phyloP scores from a whole-genome alignment of 2,329 filamentous ascomycete species.

The Gaeumannomyces sp. region DNA sequence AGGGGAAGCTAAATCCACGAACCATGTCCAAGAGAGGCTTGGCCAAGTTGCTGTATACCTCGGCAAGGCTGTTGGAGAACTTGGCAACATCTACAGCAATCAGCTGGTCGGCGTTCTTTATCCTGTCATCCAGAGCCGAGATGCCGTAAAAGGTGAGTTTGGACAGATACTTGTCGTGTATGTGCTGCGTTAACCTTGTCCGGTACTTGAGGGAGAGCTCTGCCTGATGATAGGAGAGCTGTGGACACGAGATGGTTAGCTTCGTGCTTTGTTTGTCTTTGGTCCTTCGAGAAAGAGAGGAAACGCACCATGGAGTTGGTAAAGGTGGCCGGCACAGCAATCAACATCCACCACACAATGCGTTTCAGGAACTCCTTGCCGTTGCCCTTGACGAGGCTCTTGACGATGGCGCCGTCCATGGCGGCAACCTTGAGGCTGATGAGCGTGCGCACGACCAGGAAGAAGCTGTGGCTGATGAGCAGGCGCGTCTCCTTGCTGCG shows the following conservation, averaged over 20 bases:
- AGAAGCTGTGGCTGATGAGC: conserved; percentile 85
- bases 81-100: conserved; percentile 95
- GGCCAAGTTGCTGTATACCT: conserved; percentile 92
- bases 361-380: conserved; percentile 84
- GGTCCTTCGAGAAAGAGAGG: neutral
- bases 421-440: conserved; percentile 95
- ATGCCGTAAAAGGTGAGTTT: conserved; percentile 97
- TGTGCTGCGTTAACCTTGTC: conserved; percentile 84
- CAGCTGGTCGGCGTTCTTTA: conserved; percentile 97
- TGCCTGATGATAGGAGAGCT: conserved; percentile 96
- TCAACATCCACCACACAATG: conserved; percentile 97
- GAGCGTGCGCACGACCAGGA: conserved; percentile 81
- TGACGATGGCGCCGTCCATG: conserved; percentile 89
- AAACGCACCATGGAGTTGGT: conserved; percentile 90
- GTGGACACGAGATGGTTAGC: conserved; percentile 8
- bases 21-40: conserved; percentile 94
- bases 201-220: conserved; percentile 90
- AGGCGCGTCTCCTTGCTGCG: conserved; percentile 81
- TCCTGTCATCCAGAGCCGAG: conserved; percentile 88
- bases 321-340: conserved; percentile 91
- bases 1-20: conserved; percentile 16
- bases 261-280: neutral
- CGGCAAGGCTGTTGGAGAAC: conserved; percentile 90
- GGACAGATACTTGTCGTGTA: conserved; percentile 94
- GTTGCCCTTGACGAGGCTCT: conserved; percentile 83